Base-by-base conservation (phyloP, 768 basidiomycete genomes). In the Strobilomyces echinocephalus region DNA sequence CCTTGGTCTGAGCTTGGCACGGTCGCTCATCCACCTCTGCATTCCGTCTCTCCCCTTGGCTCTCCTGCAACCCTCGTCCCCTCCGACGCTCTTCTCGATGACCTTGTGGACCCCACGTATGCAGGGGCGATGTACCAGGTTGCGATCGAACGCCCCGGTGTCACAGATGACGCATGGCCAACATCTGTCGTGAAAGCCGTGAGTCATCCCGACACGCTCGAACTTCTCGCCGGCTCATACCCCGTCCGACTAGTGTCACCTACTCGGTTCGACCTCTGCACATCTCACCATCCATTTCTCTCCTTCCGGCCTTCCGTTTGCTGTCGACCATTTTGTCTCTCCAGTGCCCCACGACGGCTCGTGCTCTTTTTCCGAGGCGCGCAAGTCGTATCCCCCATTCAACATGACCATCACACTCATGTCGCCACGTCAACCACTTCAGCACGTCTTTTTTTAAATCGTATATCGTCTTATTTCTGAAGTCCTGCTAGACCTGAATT, bases 271-370 rank as follows among this genome's bases (percentile, higher is more conserved):
- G 46, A 76, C 78, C 16, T 71, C 79, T 35, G 85, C 89, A 48
- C 72, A 76, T 26, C 64, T 91, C 55, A 65, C 78, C 42, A 65
- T 91, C 16, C 85, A 88, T 64, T 58, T 80, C 50, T 67, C 74
- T 12, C 65, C 72, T 15, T 73, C 69, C 24, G 70, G 73, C 42
- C 66, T 67, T 50, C 83, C 85, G n/a, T 82, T 80, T 64, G 79
- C 84, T 42, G 62, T 91, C 49, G 84, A 89, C 64, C 87, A 90
- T 65, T 88, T 86, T 60, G 73, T 90, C 21, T 76, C 76, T 34
- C 82, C 88, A 31, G 73, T 82, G 40, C 80, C 85, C n/a, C 81
- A 78, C 63, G 77, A 87, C 62, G 88, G 87, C 53, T 69, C 80
- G 36, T 92, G 90, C 64, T 81, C 63, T 24, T 31, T 59, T 50